Percentiles rank a stretch among this genome's conserved stretches.
phyloP scores from a whole-genome alignment of 345 rosid genomes.

The Heritiera fomes region DNA sequence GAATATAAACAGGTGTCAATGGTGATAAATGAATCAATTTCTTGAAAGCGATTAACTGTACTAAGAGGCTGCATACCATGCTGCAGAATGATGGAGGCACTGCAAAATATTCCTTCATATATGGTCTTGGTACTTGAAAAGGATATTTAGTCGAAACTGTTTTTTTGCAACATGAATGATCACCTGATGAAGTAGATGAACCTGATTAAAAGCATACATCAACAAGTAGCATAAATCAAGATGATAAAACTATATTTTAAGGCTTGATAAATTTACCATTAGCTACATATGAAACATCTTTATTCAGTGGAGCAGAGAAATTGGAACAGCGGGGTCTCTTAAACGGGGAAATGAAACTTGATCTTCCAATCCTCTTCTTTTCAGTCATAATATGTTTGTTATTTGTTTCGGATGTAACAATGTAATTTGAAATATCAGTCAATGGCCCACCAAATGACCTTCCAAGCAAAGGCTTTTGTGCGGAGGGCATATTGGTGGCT shows the following conservation, averaged over 20 bases:
- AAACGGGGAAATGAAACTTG: slow-evolving; percentile 58
- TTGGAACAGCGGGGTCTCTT: slow-evolving; percentile 79
- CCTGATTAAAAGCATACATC: slow-evolving; percentile 46
- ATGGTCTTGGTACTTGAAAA: slow-evolving; percentile 51
- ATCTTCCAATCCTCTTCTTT: slow-evolving; percentile 55
- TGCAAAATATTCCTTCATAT: slow-evolving; percentile 68
- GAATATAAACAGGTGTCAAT: slow-evolving; percentile 23
- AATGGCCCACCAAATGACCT: slow-evolving; percentile 50
- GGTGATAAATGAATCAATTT: slow-evolving; percentile 19
- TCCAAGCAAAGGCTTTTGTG: slow-evolving; percentile 33
- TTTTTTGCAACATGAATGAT: slow-evolving; percentile 42
- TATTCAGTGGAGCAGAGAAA: slow-evolving; percentile 60
- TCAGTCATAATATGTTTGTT: slow-evolving; percentile 37
- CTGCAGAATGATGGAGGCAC: slow-evolving; percentile 47
- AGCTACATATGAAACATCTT: slow-evolving; percentile 35
- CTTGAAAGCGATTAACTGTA: slow-evolving; percentile 10
- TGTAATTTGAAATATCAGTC: slow-evolving; percentile 65
- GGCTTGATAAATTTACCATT: slow-evolving; percentile 48
- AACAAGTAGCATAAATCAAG: slow-evolving; percentile 18
- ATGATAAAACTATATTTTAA: slow-evolving; percentile 22
- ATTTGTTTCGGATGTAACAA: slow-evolving; percentile 30
- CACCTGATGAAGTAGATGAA: slow-evolving; percentile 47
- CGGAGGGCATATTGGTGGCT: slow-evolving; percentile 28
- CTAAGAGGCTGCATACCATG: slow-evolving; percentile 42
- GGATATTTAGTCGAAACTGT: slow-evolving; percentile 65